phyloP scores from a whole-genome alignment of 108 stramenopile species.

The Cyclostephanos invisitatus region DNA sequence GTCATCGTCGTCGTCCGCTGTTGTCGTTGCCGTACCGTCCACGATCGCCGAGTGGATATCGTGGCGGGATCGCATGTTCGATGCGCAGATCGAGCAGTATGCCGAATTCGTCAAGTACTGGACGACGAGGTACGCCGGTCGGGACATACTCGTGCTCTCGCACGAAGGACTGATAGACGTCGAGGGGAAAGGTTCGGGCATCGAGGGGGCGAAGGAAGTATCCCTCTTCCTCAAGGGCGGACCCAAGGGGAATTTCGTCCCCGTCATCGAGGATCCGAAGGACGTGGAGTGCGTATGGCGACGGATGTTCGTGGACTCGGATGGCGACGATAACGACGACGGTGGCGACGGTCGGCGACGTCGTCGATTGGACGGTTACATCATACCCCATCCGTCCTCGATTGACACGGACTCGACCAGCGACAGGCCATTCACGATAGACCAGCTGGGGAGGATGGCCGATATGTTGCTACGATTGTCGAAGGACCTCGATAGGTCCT shows the following conservation, averaged over 20 bases:
- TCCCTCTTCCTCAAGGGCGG: constrained; percentile 6
- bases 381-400: constrained; percentile 22
- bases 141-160: constrained; percentile 6
- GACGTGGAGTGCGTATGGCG: background rate
- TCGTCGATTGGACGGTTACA: constrained; percentile 13
- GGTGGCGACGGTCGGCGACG: background rate
- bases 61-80: constrained; percentile 22
- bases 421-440: constrained; percentile 6
- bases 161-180: constrained; percentile 13
- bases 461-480: constrained; percentile 11
- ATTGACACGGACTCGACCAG: background rate
- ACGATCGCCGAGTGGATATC: constrained; percentile 20
- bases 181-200: background rate
- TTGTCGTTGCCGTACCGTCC: too few relatives aligned
- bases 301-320: background rate
- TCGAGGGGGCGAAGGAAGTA: constrained; percentile 12
- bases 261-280: background rate
- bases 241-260: background rate
- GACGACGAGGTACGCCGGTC: constrained; percentile 1
- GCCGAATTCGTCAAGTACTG: constrained; percentile 21
- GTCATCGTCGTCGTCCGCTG: background rate
- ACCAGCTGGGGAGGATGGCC: constrained; percentile 15
- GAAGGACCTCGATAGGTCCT: constrained; percentile 2
- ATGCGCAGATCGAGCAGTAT: background rate
- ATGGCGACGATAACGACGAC: background rate